Evolutionary conservation across 371 early-diverging fungal species (phyloP).

Genomic region (Lichtheimia corymbifera): DNA sequence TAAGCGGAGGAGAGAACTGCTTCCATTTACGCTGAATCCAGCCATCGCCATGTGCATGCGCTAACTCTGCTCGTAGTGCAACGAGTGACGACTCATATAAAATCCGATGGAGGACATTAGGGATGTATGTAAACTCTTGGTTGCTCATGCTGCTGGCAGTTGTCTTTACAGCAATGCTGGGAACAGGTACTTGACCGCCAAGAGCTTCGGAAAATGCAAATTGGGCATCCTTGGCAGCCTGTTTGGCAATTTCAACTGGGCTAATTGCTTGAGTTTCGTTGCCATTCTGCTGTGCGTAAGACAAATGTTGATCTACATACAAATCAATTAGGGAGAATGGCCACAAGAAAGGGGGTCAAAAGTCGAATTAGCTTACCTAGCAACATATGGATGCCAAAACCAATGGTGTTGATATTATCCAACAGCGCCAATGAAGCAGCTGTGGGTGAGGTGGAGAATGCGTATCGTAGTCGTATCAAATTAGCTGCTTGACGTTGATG

Average conservation of each 20-base stretch:
- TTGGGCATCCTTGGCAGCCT: conserved; percentile 65
- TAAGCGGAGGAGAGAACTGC: conserved; percentile 1
- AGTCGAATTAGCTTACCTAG: conserved; percentile 38
- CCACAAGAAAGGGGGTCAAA: not conserved
- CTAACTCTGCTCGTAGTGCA: conserved; percentile 47
- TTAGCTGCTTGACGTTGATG: conserved; percentile 39
- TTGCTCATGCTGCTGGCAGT: not conserved
- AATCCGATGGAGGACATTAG: conserved; percentile 67
- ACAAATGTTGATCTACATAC: conserved; percentile 16
- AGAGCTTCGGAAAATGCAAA: conserved; percentile 43
- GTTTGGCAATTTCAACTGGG: conserved; percentile 62
- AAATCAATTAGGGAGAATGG: not conserved
- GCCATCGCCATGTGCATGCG: conserved; percentile 3
- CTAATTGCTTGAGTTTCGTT: conserved; percentile 53
- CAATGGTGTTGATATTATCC: conserved; percentile 55
- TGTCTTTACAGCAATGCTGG: conserved; percentile 16
- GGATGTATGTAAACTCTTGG: conserved; percentile 63
- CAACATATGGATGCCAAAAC: conserved; percentile 62
- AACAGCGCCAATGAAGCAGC: conserved; percentile 17
- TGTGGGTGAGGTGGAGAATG: conserved; percentile 21
- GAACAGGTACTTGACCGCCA: conserved; percentile 13
- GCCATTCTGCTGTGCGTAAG: conserved; percentile 11
- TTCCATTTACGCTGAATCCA: not conserved
- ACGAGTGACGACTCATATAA: conserved; percentile 67
- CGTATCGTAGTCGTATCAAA: conserved; percentile 45